Conservation (phyloP, 345 rosid genomes). For the Xanthoceras sorbifolium region DNA sequence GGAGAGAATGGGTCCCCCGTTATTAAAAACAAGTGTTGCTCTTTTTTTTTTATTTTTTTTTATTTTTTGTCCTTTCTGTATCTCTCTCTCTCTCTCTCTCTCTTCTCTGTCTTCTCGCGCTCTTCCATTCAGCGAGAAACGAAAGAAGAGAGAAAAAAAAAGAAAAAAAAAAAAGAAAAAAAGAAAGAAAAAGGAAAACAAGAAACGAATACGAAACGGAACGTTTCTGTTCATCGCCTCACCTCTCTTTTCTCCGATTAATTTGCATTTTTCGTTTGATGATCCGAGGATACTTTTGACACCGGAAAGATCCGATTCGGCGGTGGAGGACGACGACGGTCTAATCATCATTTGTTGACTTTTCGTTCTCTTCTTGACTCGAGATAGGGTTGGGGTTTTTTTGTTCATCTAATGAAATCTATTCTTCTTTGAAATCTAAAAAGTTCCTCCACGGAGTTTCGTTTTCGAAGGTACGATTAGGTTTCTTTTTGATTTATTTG, state of each 20-base stretch:
- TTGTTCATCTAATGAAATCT: background rate
- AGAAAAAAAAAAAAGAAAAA: background rate
- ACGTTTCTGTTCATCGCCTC: background rate
- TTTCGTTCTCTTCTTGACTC: background rate
- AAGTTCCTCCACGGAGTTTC: slow-evolving; percentile 54
- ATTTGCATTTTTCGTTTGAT: background rate
- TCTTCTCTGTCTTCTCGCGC: slow-evolving; percentile 17
- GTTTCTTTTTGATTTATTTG: background rate
- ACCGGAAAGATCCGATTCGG: background rate
- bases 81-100: background rate
- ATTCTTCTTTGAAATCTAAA: background rate
- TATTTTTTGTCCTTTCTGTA: too few species aligned
- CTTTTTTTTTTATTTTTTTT: background rate
- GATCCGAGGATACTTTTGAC: background rate
- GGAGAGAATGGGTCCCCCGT: background rate
- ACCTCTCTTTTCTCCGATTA: background rate
- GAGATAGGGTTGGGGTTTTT: slow-evolving; percentile 25
- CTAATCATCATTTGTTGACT: slow-evolving; percentile 24
- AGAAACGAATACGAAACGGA: background rate
- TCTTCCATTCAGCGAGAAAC: slow-evolving; percentile 14
- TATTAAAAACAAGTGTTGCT: background rate
- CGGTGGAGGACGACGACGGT: background rate
- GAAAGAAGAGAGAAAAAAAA: background rate
- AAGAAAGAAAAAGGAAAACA: background rate
- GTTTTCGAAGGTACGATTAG: slow-evolving; percentile 51